Evolutionary conservation across 129 eudicot species (phyloP).

Genomic region (Flaveria bidentis): DNA sequence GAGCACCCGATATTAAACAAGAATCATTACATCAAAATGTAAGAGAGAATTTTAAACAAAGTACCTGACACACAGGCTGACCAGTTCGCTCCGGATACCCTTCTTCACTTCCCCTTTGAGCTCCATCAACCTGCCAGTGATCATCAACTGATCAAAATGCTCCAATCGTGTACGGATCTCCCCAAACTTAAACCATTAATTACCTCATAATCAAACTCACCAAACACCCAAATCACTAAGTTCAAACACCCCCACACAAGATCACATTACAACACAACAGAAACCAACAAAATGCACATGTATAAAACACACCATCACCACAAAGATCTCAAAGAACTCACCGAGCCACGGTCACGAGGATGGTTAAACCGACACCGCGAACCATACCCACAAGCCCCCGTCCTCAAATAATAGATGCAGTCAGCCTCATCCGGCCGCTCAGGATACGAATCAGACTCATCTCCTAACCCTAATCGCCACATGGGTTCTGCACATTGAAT

Average conservation of each 20-base stretch:
- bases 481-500: slow-evolving; percentile 76
- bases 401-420: slow-evolving; percentile 77
- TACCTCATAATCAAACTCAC: slow-evolving; percentile 16
- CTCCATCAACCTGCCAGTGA: slow-evolving; percentile 61
- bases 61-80: slow-evolving; percentile 91
- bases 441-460: slow-evolving; percentile 66
- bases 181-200: neutral
- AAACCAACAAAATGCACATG: slow-evolving; percentile 32
- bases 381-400: slow-evolving; percentile 83
- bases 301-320: slow-evolving; percentile 7
- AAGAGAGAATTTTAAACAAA: neutral
- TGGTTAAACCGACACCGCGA: slow-evolving; percentile 87
- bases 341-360: slow-evolving; percentile 82
- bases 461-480: slow-evolving; percentile 73
- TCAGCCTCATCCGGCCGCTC: slow-evolving; percentile 79
- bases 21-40: neutral
- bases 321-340: slow-evolving; percentile 17
- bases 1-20: neutral
- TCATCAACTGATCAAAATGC: neutral
- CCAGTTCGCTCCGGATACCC: slow-evolving; percentile 80
- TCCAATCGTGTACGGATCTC: neutral
- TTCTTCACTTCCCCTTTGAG: slow-evolving; percentile 53
- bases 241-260: slow-evolving; percentile 25
- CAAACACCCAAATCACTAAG: neutral
- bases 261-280: slow-evolving; percentile 1